Base-by-base conservation (phyloP, 2,329 filamentous ascomycete genomes). In the Aspergillus luchuensis region DNA sequence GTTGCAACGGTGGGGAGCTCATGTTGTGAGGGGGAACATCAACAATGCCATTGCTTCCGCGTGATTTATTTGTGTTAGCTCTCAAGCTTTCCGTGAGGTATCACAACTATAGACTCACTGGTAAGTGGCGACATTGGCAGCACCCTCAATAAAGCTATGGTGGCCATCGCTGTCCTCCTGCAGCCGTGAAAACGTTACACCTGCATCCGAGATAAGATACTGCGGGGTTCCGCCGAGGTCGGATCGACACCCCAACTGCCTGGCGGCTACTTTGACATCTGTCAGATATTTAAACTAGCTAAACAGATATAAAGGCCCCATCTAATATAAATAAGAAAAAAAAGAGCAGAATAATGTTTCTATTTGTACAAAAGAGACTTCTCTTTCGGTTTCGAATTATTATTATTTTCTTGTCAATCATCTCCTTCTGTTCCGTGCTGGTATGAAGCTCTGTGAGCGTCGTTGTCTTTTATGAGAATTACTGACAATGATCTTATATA, bases 11-110 rank as follows among this genome's bases (percentile, higher is more conserved):
- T 36, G 56, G 56, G 33, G 56, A 28, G 33, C 36, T 23, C 19
- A 30, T 30, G 43, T 17, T 11, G 30, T 59, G 61, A 61, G 61
- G 61, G 58, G 58, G 28, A 51, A 21, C 33, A 19, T 25, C 41
- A 17, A 28, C 17, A 36, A n/a, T 13, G 13, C 17, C 8, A 5
- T 23, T 10, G 10, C 10, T 13, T 45, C 19, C 8, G 4, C 6
- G 7, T 23, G 23, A 23, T 41, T 13, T 21, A 23, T 45, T 11
- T 21, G 17, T 19, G 17, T 19, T 19, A 19, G 17, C 17, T 19
- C 17, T 19, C 1, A 19, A 19, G 17, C 17, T 19, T 19, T 19
- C 17, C 17, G 17, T 11, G 2, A 45, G 6, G 33, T 23, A 15
- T 4, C 19, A 23, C 21, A 2, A 15, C 2, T 13, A 7, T 21